Percentiles rank a stretch among this genome's conserved stretches.
Evolutionary conservation across 768 basidiomycete genomes (phyloP).

Genomic region (Atractiella rhizophila): DNA sequence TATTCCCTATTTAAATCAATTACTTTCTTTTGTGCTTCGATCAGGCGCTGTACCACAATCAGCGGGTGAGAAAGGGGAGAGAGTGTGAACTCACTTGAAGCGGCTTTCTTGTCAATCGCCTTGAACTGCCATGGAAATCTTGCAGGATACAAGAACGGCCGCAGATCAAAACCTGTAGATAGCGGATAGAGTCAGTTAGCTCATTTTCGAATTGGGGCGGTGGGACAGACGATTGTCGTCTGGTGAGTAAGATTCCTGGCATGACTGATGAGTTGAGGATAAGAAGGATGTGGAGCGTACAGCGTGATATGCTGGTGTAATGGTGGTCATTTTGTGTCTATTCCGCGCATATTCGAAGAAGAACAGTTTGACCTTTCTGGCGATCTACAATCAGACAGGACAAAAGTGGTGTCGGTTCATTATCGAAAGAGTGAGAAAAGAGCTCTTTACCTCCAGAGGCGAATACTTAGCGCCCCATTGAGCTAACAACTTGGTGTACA

Average conservation of each 20-base stretch:
- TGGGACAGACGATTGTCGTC: constrained; percentile 62
- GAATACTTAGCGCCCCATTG: constrained; percentile 76
- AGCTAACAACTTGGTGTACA: constrained; percentile 78
- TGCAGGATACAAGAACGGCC: constrained; percentile 87
- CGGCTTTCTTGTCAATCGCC: constrained; percentile 45
- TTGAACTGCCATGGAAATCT: constrained; percentile 90
- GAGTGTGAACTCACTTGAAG: too few relatives aligned
- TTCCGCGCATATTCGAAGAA: constrained; percentile 93
- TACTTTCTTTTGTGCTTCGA: too few relatives aligned
- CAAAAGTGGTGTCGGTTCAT: not conserved
- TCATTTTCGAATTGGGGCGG: not conserved
- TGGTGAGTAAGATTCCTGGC: constrained; percentile 76
- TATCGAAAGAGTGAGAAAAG: not conserved
- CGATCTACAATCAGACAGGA: constrained; percentile 38
- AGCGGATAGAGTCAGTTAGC: constrained; percentile 9
- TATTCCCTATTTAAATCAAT: too few relatives aligned
- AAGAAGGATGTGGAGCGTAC: constrained; percentile 27
- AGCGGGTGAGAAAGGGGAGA: too few relatives aligned
- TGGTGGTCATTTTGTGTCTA: constrained; percentile 84
- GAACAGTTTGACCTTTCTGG: constrained; percentile 88
- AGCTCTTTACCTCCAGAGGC: constrained; percentile 38
- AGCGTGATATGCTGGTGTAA: constrained; percentile 82
- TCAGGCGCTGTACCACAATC: too few relatives aligned
- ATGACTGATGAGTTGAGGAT: not conserved
- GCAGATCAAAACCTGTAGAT: constrained; percentile 57